These are phyloP conservation scores for Ophiostoma sp. DNA, from an alignment of 2,329 filamentous ascomycete genomes.

Conservation along the genomic window DNA sequence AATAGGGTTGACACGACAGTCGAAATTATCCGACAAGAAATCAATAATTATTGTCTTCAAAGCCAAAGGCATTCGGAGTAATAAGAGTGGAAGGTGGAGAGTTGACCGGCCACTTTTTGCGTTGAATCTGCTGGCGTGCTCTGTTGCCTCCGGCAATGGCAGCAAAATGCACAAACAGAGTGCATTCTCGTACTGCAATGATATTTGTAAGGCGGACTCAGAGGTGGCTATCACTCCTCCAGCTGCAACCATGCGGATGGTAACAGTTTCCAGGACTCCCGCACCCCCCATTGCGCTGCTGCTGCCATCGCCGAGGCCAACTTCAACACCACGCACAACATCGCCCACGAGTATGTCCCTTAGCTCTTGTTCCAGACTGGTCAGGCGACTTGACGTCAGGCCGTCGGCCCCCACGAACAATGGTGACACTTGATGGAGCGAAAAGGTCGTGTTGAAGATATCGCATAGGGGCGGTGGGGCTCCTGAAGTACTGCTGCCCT, in stretches of 20 bases:
- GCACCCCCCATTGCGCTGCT: slow-evolving; percentile 39
- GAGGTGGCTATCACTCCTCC: slow-evolving; percentile 30
- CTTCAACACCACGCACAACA: slow-evolving; percentile 55
- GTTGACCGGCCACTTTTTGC: slow-evolving; percentile 30
- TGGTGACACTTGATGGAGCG: slow-evolving; percentile 51
- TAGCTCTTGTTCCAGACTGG: slow-evolving; percentile 43
- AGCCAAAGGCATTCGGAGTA: slow-evolving; percentile 52
- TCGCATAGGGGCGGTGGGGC: slow-evolving; percentile 13
- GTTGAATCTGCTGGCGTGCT: not conserved
- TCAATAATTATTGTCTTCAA: slow-evolving; percentile 46
- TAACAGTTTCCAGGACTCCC: slow-evolving; percentile 44
- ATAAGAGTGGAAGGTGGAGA: slow-evolving; percentile 48
- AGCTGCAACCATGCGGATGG: slow-evolving; percentile 43
- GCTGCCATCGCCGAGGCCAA: slow-evolving; percentile 39
- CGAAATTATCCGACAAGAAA: slow-evolving; percentile 51
- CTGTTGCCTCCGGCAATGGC: slow-evolving; percentile 33
- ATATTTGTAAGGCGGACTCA: slow-evolving; percentile 40
- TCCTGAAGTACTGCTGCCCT: not conserved
- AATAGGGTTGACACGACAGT: slow-evolving; percentile 51
- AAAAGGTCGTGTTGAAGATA: slow-evolving; percentile 55
- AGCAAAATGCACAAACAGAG: slow-evolving; percentile 48
- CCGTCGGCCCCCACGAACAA: slow-evolving; percentile 43
- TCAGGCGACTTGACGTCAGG: slow-evolving; percentile 39
- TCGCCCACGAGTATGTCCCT: slow-evolving; percentile 54
- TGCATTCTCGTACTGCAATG: slow-evolving; percentile 50